Conservation (phyloP, 2,329 filamentous ascomycete genomes). For the Ophiostoma himal-ulmi region DNA sequence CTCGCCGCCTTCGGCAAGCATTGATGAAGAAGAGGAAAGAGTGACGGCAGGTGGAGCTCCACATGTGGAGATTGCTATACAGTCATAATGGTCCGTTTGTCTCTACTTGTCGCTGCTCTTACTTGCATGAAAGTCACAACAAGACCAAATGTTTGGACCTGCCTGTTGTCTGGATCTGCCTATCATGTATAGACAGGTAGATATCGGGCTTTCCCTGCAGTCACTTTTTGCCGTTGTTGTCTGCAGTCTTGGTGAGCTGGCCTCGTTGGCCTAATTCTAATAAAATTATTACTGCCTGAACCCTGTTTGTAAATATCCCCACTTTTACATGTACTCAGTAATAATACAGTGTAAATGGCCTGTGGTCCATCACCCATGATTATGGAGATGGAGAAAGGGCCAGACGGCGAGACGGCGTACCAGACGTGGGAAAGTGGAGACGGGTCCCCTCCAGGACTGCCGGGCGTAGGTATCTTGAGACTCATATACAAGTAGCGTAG, state of each 20-base stretch:
- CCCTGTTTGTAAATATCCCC: background rate
- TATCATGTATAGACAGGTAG: background rate
- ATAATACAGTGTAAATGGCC: slow-evolving; percentile 1
- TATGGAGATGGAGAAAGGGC: background rate
- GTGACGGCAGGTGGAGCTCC: background rate
- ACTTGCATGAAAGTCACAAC: background rate
- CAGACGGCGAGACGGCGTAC: background rate
- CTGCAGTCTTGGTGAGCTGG: too few species aligned
- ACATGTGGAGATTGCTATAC: background rate
- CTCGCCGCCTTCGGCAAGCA: background rate
- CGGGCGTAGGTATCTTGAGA: background rate
- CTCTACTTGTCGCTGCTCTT: background rate
- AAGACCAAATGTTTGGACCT: too few species aligned
- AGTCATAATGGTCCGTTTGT: too few species aligned
- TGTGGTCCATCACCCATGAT: background rate
- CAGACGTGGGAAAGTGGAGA: slow-evolving; percentile 10
- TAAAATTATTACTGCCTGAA: background rate
- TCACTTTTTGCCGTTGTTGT: background rate
- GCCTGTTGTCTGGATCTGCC: background rate
- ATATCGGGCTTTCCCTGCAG: background rate
- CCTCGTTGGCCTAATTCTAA: too few species aligned
- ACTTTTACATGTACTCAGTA: background rate
- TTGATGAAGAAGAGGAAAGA: background rate
- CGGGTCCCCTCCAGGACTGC: background rate
- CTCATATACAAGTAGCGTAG: background rate